Conservation (phyloP, 768 basidiomycete genomes). For the Lenzites betulinus region DNA sequence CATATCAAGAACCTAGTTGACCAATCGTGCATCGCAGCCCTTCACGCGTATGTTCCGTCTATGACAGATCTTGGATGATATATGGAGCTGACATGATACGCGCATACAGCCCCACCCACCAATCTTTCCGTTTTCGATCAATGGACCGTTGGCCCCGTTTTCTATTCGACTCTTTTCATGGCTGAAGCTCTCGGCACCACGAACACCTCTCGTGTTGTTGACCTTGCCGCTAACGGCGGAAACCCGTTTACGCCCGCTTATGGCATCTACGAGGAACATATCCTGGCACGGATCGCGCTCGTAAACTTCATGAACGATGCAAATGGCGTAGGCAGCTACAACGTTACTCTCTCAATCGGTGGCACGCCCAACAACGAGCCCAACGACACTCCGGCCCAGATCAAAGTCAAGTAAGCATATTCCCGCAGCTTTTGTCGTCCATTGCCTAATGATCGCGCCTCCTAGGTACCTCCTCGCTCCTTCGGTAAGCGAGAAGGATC, state of each 20-base stretch:
- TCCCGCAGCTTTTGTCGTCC: neutral
- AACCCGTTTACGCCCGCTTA: constrained; percentile 62
- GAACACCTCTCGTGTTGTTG: constrained; percentile 65
- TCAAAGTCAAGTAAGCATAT: constrained; percentile 53
- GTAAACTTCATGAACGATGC: constrained; percentile 74
- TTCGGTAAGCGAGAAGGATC: constrained; percentile 58
- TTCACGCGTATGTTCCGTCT: constrained; percentile 37
- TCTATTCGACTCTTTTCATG: constrained; percentile 71
- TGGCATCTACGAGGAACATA: constrained; percentile 73
- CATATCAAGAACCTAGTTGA: constrained; percentile 1
- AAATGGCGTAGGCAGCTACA: constrained; percentile 55
- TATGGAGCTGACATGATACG: constrained; percentile 12
- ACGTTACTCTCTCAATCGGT: constrained; percentile 50
- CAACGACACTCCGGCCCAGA: constrained; percentile 43
- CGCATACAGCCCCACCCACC: constrained; percentile 48
- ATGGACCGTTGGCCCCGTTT: constrained; percentile 76
- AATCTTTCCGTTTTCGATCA: constrained; percentile 58
- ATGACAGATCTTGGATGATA: neutral
- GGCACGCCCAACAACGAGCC: constrained; percentile 44
- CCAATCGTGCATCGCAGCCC: constrained; percentile 27
- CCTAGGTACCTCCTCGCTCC: constrained; percentile 56
- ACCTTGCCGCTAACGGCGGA: constrained; percentile 55
- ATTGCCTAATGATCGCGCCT: neutral
- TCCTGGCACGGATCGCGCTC: constrained; percentile 60
- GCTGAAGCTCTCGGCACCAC: constrained; percentile 72